phyloP scores from a whole-genome alignment of 2,329 filamentous ascomycete genomes.

The Monosporascus ibericus region DNA sequence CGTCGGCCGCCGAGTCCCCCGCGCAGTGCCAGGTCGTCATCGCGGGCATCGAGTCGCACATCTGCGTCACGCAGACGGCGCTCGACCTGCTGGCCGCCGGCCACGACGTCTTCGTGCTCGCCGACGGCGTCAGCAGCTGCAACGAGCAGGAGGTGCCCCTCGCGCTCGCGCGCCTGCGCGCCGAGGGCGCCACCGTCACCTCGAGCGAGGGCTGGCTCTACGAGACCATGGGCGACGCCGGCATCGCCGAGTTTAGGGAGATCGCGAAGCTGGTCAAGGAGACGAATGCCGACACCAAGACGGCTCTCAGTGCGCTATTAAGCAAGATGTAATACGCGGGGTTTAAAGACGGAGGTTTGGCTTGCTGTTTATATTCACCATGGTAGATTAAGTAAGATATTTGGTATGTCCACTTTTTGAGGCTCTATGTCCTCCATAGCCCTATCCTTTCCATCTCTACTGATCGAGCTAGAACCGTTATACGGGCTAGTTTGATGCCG shows the following conservation, averaged over 20 bases:
- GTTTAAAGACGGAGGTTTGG: no score
- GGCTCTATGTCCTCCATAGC: no score
- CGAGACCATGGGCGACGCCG: constrained; percentile 81
- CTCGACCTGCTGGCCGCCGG: constrained; percentile 71
- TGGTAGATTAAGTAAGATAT: no score
- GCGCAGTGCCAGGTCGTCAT: constrained; percentile 59
- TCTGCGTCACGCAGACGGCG: constrained; percentile 89
- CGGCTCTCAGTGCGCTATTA: constrained; percentile 59
- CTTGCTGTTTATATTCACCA: no score
- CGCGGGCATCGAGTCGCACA: constrained; percentile 88
- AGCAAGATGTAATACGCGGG: constrained; percentile 43
- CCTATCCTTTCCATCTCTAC: no score
- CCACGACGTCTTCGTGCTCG: constrained; percentile 78
- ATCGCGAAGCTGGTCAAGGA: constrained; percentile 77
- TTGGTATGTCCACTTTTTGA: no score
- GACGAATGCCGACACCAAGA: constrained; percentile 62
- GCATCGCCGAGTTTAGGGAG: constrained; percentile 62
- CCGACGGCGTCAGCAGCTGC: constrained; percentile 84
- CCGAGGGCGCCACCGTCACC: constrained; percentile 72
- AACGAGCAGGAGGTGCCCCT: constrained; percentile 76
- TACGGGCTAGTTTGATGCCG: no score
- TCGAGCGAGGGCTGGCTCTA: constrained; percentile 87
- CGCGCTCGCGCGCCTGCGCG: constrained; percentile 68
- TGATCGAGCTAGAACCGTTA: no score
- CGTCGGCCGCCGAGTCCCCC: constrained; percentile 19